Conservation (phyloP, 2,329 filamentous ascomycete genomes). For the Emmonsiellopsis sp. region DNA sequence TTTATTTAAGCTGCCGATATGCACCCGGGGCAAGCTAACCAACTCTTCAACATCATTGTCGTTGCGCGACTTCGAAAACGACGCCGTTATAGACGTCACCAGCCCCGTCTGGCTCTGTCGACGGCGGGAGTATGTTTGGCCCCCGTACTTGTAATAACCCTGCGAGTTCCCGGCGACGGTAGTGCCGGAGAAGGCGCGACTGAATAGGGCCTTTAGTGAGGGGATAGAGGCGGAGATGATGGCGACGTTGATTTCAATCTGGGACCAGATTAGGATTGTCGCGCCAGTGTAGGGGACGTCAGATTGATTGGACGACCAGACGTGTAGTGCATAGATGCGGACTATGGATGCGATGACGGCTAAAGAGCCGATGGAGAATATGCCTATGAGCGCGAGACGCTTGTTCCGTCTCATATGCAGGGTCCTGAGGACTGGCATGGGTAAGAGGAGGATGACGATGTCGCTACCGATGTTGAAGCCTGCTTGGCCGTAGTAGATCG, state of each 20-base stretch:
- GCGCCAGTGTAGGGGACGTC: constrained; percentile 2
- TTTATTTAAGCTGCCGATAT: neutral
- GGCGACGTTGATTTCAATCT: constrained; percentile 15
- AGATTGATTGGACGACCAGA: neutral
- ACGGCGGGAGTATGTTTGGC: neutral
- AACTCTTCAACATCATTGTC: neutral
- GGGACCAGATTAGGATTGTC: constrained; percentile 13
- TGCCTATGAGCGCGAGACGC: constrained; percentile 20
- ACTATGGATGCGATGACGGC: constrained; percentile 19
- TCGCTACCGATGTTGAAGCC: constrained; percentile 24
- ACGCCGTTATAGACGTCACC: neutral
- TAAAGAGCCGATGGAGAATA: constrained; percentile 20
- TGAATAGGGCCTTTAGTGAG: constrained; percentile 16
- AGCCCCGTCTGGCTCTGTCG: neutral
- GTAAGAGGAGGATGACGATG: constrained; percentile 24
- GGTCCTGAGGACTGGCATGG: constrained; percentile 22
- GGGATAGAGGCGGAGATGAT: constrained; percentile 17
- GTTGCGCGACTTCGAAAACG: neutral
- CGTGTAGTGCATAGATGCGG: constrained; percentile 17
- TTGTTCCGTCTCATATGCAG: constrained; percentile 25
- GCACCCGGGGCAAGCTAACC: neutral
- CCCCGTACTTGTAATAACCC: neutral
- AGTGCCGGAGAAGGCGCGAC: neutral
- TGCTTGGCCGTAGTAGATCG: constrained; percentile 10
- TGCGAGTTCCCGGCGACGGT: neutral